phyloP scores from a whole-genome alignment of 2,329 filamentous ascomycete species.

The Thielaviopsis cerberus region DNA sequence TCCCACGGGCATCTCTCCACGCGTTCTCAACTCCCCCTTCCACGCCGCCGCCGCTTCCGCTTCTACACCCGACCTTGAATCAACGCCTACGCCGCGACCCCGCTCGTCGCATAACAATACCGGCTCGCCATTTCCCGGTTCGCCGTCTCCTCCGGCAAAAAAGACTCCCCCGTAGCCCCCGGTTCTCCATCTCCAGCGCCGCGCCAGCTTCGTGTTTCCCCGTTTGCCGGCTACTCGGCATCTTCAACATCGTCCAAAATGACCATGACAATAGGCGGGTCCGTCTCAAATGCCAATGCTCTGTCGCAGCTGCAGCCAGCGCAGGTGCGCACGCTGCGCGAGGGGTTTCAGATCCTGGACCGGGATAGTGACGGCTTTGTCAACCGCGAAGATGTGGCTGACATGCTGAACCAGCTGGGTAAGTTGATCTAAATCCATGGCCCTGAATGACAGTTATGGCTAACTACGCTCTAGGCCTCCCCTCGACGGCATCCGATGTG shows the following conservation, averaged over 20 bases:
- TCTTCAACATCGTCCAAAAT: slow-evolving; percentile 8
- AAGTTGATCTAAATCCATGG: slow-evolving; percentile 13
- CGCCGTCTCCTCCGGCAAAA: not conserved
- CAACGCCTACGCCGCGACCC: not conserved
- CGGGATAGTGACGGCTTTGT: slow-evolving; percentile 72
- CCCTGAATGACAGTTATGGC: slow-evolving; percentile 8
- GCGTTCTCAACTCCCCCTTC: slow-evolving; percentile 24
- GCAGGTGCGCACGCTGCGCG: slow-evolving; percentile 71
- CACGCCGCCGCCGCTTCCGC: slow-evolving; percentile 13
- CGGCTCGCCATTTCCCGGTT: slow-evolving; percentile 8
- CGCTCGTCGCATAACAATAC: slow-evolving; percentile 4
- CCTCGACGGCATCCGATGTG: slow-evolving; percentile 52
- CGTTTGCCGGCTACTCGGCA: slow-evolving; percentile 3
- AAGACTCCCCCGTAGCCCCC: not conserved
- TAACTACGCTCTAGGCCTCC: slow-evolving; percentile 41
- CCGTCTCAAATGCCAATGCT: slow-evolving; percentile 27
- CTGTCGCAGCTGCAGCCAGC: slow-evolving; percentile 59
- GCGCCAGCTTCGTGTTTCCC: not conserved
- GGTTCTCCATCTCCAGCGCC: slow-evolving; percentile 3
- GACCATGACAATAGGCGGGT: slow-evolving; percentile 8
- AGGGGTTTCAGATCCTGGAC: slow-evolving; percentile 87
- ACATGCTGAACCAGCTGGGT: slow-evolving; percentile 78
- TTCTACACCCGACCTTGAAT: not conserved
- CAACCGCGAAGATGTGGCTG: slow-evolving; percentile 62
- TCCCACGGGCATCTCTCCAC: slow-evolving; percentile 8